phyloP scores from a whole-genome alignment of 345 rosid genomes.

The Carallia pectinifolia region DNA sequence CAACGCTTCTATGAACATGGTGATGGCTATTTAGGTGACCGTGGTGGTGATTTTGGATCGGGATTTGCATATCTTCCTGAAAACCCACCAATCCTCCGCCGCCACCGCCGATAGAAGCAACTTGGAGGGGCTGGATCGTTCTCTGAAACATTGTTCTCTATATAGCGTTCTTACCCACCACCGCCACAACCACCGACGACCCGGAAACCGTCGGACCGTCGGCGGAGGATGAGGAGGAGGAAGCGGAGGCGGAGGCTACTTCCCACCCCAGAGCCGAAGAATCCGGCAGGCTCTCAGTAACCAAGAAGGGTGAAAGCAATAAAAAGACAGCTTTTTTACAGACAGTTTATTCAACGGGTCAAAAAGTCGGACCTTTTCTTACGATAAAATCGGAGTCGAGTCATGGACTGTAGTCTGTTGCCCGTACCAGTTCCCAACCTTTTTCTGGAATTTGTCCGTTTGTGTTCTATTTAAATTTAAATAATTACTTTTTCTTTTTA shows the following conservation, averaged over 20 bases:
- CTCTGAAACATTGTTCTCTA: constrained; percentile 13
- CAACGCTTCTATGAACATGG: neutral
- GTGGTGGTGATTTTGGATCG: neutral
- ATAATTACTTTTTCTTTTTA: no score
- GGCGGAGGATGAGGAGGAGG: neutral
- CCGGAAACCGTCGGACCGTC: neutral
- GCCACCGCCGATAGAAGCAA: constrained; percentile 1
- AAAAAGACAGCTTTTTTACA: no score
- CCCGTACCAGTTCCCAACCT: neutral
- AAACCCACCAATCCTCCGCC: constrained; percentile 4
- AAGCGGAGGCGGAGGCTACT: neutral
- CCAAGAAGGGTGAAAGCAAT: no score
- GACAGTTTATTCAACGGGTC: neutral
- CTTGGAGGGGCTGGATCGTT: constrained; percentile 13
- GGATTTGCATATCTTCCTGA: constrained; percentile 13
- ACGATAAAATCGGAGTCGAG: no score
- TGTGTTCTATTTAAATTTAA: neutral
- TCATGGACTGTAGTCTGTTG: no score
- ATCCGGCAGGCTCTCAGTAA: no score
- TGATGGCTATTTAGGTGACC: neutral
- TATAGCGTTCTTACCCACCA: neutral
- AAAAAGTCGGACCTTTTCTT: neutral
- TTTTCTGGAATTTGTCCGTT: neutral
- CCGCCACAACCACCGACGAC: neutral
- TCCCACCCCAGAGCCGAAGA: neutral